Base-by-base conservation (phyloP, 2,329 filamentous ascomycete genomes). In the Ascochyta clinopodiicola region DNA sequence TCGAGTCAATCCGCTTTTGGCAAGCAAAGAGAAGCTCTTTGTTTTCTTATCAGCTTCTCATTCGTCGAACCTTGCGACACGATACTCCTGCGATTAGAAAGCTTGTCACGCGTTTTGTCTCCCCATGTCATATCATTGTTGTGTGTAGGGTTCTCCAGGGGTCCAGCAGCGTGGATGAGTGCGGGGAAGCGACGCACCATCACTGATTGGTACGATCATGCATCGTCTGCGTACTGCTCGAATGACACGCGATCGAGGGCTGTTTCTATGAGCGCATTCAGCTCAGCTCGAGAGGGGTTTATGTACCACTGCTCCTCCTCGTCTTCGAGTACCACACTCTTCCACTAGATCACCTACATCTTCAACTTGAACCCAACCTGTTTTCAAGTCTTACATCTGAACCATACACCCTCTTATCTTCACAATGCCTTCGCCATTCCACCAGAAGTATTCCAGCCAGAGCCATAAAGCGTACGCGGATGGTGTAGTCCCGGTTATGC, bases 401-500 rank as follows among this genome's bases (percentile, higher is more conserved):
- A 29, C 8, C 8, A 12, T 29, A 29, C 10, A 29, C 2, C 10
- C 10, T 3, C 8, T 29, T 9, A 10, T 29, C 10, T 13, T 36
- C 44, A 63, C 21, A 24, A 75, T 75, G 73, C 71, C 73, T 59
- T 74, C 71, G 40, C 71, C 73, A 57, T 71, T 75, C 54, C 71
- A 75, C 44, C 73, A 75, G 49, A 75, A 75, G 47, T 75, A 75
- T 56, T 70, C 72, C 27, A 64, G 65, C 15, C 73, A 75, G 43
- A 71, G 46, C 37, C 68, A 75, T 60, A 73, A 66, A 47, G 22
- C 67, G 19, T 75, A 71, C 39, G 68, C 63, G 39, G 65, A 70
- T 25, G 67, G 66, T 48, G 63, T 62, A 7, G 54, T 59, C 5
- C 67, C 70, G 43, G 50, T 57, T 9, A 74, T 73, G 70, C 71